Base-by-base conservation (phyloP, 305 asterid genomes). In the Fraxinus ornus region DNA sequence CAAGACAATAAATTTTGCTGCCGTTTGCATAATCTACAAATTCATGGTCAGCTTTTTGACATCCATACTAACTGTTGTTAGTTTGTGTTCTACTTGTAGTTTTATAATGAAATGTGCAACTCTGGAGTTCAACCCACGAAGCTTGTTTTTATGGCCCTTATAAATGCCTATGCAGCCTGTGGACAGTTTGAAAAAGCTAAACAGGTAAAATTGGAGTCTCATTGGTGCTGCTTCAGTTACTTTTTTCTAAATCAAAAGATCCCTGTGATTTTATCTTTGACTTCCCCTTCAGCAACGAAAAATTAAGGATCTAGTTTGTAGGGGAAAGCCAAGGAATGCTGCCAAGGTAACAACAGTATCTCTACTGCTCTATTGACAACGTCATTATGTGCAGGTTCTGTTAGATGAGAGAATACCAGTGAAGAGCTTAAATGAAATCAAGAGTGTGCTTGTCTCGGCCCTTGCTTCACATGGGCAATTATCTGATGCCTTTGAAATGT, bases 131-230 rank as follows among this genome's bases (percentile, higher is more conserved):
- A 82, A 71, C 90, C 85, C 68, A 86, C 97, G 33, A 97, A 92
- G 93, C 88, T 86, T 70, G 90, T 95, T 83, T 89, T 84, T 86
- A 92, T 91, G 97, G 89, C 97, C 80, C 91, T 95, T 79, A 89
- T 93, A 90, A 93, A 93, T 86, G 98, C 97, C 75, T 95, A 92
- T 88, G 97, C 95, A 81, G 88, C 94, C 80, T 91, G 90, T 87
- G 98, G 98, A 85, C 88, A 85, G 82, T 88, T 91, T 79, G 92
- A 89, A 74, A 88, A 90, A 80, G 98, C 99, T 84, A 90, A 93
- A 88, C 80, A 93, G 98, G 98, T 97, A 84, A 60, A 22, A 32
- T 33, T 22, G 73, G 78, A 76, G 32, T 72, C 78, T 80, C 68
- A 78, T 64, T 66, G 35, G 66, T 75, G 74, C 71, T 81, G 81